Evolutionary conservation across 2,329 filamentous ascomycete genomes (phyloP).

Genomic region (Hypocrella siamensis): DNA sequence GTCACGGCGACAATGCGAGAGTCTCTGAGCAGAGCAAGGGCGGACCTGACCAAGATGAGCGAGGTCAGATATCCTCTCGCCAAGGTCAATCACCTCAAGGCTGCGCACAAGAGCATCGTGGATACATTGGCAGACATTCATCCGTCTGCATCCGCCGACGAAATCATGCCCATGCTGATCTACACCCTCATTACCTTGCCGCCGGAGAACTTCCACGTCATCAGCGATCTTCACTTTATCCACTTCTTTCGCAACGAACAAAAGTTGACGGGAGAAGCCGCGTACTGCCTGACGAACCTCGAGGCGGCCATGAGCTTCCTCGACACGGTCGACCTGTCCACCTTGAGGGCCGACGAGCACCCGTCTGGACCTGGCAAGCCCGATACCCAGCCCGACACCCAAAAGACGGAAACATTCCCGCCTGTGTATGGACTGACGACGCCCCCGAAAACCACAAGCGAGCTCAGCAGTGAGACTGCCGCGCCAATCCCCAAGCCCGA

Average conservation of each 20-base stretch:
- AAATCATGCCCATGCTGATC: conserved; percentile 92
- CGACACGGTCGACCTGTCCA: conserved; percentile 87
- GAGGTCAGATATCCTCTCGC: conserved; percentile 76
- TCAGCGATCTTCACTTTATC: conserved; percentile 91
- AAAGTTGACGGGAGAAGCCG: conserved; percentile 84
- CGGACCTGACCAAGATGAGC: conserved; percentile 65
- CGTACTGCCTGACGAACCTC: conserved; percentile 90
- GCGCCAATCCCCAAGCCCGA: conserved; percentile 18
- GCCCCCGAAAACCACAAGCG: conserved; percentile 15
- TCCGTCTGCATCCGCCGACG: conserved; percentile 80
- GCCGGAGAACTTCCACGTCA: conserved; percentile 70
- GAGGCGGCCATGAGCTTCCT: conserved; percentile 91
- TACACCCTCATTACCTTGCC: conserved; percentile 88
- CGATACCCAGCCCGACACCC: conserved; percentile 29
- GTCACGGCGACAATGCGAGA: conserved; percentile 53
- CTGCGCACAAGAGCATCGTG: conserved; percentile 85
- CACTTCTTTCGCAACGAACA: conserved; percentile 75
- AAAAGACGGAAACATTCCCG: conserved; percentile 38
- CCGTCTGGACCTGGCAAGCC: conserved; percentile 51
- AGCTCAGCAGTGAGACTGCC: conserved; percentile 15
- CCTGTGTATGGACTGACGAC: conserved; percentile 33
- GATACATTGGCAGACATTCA: conserved; percentile 60
- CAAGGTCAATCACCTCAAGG: conserved; percentile 78
- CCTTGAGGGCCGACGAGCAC: conserved; percentile 64
- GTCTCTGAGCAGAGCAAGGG: conserved; percentile 54